Evolutionary conservation across 352 stramenopile genomes (phyloP).

Genomic region (Globisporangium spinosum): DNA sequence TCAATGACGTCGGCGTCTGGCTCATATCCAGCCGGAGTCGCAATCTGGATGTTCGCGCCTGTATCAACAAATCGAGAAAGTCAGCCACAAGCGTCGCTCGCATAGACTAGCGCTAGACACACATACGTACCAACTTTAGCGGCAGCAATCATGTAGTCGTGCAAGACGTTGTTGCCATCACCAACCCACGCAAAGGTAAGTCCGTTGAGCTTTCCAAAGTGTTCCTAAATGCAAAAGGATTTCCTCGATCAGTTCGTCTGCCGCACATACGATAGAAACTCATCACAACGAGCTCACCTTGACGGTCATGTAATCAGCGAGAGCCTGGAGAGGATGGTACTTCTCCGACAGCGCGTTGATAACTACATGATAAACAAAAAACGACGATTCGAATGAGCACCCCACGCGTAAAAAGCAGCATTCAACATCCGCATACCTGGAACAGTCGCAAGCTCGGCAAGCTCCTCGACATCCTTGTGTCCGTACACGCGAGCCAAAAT

Average conservation of each 20-base stretch:
- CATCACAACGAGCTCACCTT: constrained; percentile 44
- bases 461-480: constrained; percentile 87
- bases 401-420: neutral
- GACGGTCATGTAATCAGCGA: constrained; percentile 97
- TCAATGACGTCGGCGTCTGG: constrained; percentile 87
- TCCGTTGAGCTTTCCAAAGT: constrained; percentile 83
- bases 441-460: constrained; percentile 88
- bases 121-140: constrained; percentile 70
- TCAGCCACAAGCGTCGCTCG: neutral
- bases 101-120: neutral
- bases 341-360: constrained; percentile 98
- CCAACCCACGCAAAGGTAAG: constrained; percentile 97
- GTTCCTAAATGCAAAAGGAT: constrained; percentile 34
- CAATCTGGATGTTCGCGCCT: constrained; percentile 92
- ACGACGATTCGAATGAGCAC: neutral
- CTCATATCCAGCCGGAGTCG: constrained; percentile 92
- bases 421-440: constrained; percentile 33
- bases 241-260: neutral
- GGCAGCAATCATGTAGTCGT: constrained; percentile 96
- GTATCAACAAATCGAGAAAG: neutral
- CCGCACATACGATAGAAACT: neutral
- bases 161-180: constrained; percentile 97
- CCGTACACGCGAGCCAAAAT: constrained; percentile 95
- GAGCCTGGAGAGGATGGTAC: constrained; percentile 97
- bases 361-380: constrained; percentile 36